Evolutionary conservation across 371 early-diverging fungal genomes (phyloP), one percentile per base, ranked within the genome.

Genomic region (Rhizopus delemar): DNA sequence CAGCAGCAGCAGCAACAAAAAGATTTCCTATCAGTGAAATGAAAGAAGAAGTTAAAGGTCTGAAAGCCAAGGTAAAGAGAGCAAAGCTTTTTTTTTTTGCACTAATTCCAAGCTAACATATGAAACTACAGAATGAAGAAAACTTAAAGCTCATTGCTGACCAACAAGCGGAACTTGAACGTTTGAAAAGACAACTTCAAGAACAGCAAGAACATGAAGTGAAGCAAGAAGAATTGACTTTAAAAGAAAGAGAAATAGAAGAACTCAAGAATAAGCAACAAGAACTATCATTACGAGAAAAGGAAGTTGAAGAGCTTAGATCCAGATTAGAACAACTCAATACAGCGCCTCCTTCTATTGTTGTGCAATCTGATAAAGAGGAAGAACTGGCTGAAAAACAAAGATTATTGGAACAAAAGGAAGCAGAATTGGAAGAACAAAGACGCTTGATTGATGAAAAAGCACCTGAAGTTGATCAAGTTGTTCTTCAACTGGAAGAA

Each of bases 81-180:
- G n/a, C 12, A n/a, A 35, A 38, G 39, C 28, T 16, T 12, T 15
- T 28, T 41, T 22, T 11, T 11, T 12, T 39, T 13, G 7, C n/a
- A 3, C 28, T 5, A 12, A 16, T 12, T 13, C 12, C 8, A 55
- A 55, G 11, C 13, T 22, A 39, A 39, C 7, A 8, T 32, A 11
- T 48, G 45, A 53, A 31, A 16, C 15, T 51, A 39, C 54, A 75
- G 80, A 77, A 77, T 60, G 70, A 77, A 16, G 74, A 66, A 51
- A 70, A 77, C 39, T 53, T 73, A 33, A 66, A 75, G 36, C 56
- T 77, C 56, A 77, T 80, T 62, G 80, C 71, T 31, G 62, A 77
- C 34, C 77, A 80, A 53, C 57, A 69, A n/a, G 69, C 69, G 54
- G 69, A 69, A 45, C 66, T 72, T 11, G 69, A 66, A 51, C 51